A percentile compares a stretch with the other conserved stretches of the same genome.
These are phyloP conservation scores for Domatiomyces catenatus DNA, from an alignment of 2,329 filamentous ascomycete species.

Conservation along the genomic window DNA sequence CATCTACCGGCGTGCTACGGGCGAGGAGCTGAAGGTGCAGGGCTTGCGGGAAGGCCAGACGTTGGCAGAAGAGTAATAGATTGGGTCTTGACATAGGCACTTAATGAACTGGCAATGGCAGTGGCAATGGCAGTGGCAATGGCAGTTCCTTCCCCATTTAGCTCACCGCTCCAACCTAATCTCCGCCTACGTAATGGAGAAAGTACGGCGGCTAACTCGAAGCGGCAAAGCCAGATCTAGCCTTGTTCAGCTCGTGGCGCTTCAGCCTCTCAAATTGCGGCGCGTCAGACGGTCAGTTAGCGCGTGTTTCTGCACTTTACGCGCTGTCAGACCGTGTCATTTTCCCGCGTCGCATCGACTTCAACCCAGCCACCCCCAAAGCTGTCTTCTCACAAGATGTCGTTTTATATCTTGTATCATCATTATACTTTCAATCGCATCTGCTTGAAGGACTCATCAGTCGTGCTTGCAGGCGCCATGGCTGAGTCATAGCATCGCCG, in stretches of 20 bases:
- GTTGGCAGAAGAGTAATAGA: constrained; percentile 21
- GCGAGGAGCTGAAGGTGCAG: constrained; percentile 76
- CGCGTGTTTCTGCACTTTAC: neutral
- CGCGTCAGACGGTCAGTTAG: neutral
- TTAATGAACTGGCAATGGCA: too few relatives aligned
- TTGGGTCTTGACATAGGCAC: neutral
- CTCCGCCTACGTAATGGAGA: neutral
- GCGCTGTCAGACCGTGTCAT: neutral
- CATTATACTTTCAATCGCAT: neutral
- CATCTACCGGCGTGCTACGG: constrained; percentile 70
- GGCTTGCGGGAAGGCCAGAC: constrained; percentile 58
- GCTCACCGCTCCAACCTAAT: neutral
- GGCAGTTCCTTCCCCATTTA: too few relatives aligned
- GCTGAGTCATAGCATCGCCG: neutral
- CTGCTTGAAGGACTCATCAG: neutral
- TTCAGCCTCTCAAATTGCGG: neutral
- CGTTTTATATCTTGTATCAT: neutral
- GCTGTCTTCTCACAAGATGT: neutral
- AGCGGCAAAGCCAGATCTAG: neutral
- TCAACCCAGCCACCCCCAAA: neutral
- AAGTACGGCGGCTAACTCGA: neutral
- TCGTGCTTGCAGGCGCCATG: neutral
- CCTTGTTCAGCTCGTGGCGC: neutral
- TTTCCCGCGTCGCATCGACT: neutral
- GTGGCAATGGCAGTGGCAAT: too few relatives aligned